Percentiles rank a stretch among this genome's conserved stretches.
Conservation (phyloP, 2,329 filamentous ascomycete species). For the Emmonsia crescens region DNA sequence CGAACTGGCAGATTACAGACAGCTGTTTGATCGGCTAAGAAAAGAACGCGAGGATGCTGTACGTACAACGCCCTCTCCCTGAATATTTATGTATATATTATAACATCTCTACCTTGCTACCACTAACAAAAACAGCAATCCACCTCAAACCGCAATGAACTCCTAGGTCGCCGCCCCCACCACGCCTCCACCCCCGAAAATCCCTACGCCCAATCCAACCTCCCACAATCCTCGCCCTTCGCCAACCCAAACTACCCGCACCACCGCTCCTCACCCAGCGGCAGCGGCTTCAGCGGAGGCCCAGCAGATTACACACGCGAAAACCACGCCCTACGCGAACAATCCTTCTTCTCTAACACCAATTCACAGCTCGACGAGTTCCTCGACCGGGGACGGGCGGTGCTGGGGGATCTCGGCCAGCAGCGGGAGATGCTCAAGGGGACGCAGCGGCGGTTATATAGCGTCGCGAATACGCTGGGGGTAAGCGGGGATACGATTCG, state of each 20-base stretch:
- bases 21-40: conserved; percentile 67
- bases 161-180: conserved; percentile 76
- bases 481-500: conserved; percentile 92
- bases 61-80: conserved; percentile 14
- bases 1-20: conserved; percentile 70
- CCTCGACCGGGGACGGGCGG: conserved; percentile 78
- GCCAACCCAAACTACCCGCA: conserved; percentile 17
- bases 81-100: background rate
- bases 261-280: conserved; percentile 19
- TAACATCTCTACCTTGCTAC: background rate
- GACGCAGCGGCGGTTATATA: conserved; percentile 83
- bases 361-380: conserved; percentile 87
- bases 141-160: conserved; percentile 63
- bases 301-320: conserved; percentile 57
- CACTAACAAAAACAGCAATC: conserved; percentile 34
- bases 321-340: conserved; percentile 74
- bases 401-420: conserved; percentile 75
- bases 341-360: conserved; percentile 73
- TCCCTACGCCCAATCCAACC: conserved; percentile 62
- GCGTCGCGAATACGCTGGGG: conserved; percentile 84
- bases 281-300: conserved; percentile 35
- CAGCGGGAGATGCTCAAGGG: conserved; percentile 93
- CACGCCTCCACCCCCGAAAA: conserved; percentile 76
- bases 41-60: conserved; percentile 63
- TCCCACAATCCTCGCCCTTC: conserved; percentile 33